These are phyloP conservation scores for Cyclotella baltica DNA, from an alignment of 108 stramenopile genomes.

Conservation along the genomic window DNA sequence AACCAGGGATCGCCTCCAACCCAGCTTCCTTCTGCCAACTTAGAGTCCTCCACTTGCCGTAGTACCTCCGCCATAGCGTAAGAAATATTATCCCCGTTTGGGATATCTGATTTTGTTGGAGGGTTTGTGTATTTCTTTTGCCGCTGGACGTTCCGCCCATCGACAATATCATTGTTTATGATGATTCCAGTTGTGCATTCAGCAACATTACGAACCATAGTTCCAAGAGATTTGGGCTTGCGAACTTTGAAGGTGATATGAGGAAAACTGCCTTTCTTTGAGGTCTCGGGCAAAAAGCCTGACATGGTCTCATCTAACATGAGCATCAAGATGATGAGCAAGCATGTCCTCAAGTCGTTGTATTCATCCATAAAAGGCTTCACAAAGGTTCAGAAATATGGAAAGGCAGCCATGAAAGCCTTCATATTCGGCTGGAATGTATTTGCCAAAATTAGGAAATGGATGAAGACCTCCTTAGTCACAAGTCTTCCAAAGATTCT, in stretches of 20 bases:
- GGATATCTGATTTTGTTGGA: conserved; percentile 1
- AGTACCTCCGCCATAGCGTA: conserved; percentile 4
- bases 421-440: conserved; percentile 21
- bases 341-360: background rate
- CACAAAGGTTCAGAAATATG: conserved; percentile 17
- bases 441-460: conserved; percentile 22
- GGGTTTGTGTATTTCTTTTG: background rate
- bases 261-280: conserved; percentile 17
- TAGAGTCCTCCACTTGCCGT: conserved; percentile 4
- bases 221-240: conserved; percentile 26
- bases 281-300: conserved; percentile 24
- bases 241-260: conserved; percentile 20
- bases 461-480: conserved; percentile 14
- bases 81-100: background rate
- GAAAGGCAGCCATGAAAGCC: conserved; percentile 21
- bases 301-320: conserved; percentile 34
- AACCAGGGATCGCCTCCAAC: conserved; percentile 30
- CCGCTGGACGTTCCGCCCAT: background rate
- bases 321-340: background rate
- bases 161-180: conserved; percentile 11
- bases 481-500: conserved; percentile 24
- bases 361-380: conserved; percentile 12
- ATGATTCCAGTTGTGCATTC: conserved; percentile 24
- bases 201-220: conserved; percentile 16
- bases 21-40: background rate